Evolutionary conservation across 2,329 filamentous ascomycete species (phyloP), one percentile per base, ranked within the genome.

Genomic region (Clarireedia homoeocarpa): DNA sequence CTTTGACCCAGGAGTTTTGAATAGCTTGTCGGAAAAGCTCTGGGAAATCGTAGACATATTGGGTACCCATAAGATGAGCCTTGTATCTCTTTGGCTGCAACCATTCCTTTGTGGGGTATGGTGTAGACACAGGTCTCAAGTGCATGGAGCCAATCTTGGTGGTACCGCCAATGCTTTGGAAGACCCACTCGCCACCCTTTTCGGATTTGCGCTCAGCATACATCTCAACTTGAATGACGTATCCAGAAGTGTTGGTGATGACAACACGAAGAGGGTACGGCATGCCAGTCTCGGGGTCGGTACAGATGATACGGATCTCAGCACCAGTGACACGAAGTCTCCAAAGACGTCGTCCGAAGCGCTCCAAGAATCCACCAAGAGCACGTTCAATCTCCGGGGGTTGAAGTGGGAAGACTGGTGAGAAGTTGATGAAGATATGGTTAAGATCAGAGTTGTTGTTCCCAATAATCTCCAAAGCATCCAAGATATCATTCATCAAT

Each of bases 341-440:
- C 92, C 95, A 97, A 61, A 88, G 90, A 67, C 94, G 89, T 64
- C 90, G 87, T 64, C 94, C 94, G 68, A 97, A 99, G 61, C 94
- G 89, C 68, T 97, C 94, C 64, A 99, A 78, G 84, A 99, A 99
- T 55, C 91, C 91, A 69, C 88, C 90, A 24, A 99, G 83, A 30
- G 90, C 92, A 73, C 95, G 83, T 75, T 97, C 91, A 15, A 99
- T 90, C 75, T 96, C 90, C 58, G 83, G 77, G 3, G 94, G 91
- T 68, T 90, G 80, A 49, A 99, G 83, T 71, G 91, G 89, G 84
- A 99, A 97, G 58, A 96, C 89, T 9, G 91, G 90, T 0, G 90
- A 94, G 77, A 99, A 99, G 82, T 99, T 97, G 80, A 99, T 94
- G 79, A 99, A 99, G 80, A 99, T 94, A 77, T 99, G 94, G 80